Evolutionary conservation across 352 stramenopile species (phyloP).

Genomic region (Elongisporangium undulatum): DNA sequence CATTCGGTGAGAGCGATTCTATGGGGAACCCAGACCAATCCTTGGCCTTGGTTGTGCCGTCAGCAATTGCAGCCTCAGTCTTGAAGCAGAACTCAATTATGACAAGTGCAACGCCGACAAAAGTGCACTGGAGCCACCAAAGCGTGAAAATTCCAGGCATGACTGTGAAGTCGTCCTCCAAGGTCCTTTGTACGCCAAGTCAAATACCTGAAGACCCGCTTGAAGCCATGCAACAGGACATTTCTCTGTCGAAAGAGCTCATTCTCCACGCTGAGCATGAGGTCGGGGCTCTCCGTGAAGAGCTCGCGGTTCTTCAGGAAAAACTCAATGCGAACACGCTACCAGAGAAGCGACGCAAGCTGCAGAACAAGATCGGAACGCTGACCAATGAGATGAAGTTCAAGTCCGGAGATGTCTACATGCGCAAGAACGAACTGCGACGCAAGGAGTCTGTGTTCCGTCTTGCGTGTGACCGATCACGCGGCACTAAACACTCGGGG

Average conservation of each 20-base stretch:
- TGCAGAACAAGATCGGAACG: constrained; percentile 45
- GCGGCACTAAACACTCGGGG: not conserved
- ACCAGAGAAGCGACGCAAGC: constrained; percentile 34
- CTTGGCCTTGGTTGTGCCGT: constrained; percentile 2
- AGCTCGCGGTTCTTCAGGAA: constrained; percentile 40
- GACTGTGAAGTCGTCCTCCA: not conserved
- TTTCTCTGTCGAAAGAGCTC: constrained; percentile 50
- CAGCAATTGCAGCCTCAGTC: constrained; percentile 3
- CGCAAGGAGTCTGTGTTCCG: constrained; percentile 47
- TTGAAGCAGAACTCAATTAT: constrained; percentile 6
- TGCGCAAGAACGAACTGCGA: constrained; percentile 70
- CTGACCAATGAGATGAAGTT: constrained; percentile 63
- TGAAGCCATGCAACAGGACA: constrained; percentile 38
- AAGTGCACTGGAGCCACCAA: constrained; percentile 44
- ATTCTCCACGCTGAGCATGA: constrained; percentile 61
- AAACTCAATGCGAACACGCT: constrained; percentile 25
- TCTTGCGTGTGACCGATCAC: constrained; percentile 6
- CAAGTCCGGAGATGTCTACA: constrained; percentile 61
- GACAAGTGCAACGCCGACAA: constrained; percentile 5
- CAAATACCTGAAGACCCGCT: constrained; percentile 6
- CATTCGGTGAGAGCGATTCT: not conserved
- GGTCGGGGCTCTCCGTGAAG: constrained; percentile 47
- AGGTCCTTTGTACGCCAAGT: not conserved
- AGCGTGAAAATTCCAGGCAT: constrained; percentile 9
- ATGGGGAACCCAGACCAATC: not conserved